Percentiles rank a stretch among this genome's conserved stretches.
Evolutionary conservation across 140 eudicot genomes (phyloP).

Genomic region (Bidens hawaiensis): DNA sequence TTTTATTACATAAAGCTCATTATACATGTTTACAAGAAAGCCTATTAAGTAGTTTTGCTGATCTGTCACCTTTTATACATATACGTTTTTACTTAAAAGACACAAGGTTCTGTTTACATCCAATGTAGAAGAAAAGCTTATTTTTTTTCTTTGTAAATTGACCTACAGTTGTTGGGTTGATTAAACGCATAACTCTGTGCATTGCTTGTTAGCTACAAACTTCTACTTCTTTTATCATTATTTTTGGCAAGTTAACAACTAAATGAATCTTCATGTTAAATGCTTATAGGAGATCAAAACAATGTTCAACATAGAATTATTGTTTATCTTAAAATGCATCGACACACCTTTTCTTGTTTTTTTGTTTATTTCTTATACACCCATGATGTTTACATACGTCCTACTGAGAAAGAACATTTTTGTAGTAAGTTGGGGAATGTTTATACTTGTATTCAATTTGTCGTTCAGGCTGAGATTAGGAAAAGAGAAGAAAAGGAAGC

Average conservation of each 20-base stretch:
- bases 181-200: not conserved
- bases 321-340: not conserved
- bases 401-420: not conserved
- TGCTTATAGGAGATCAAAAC: not conserved
- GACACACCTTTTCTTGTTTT: not conserved
- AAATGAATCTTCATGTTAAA: conserved; percentile 3
- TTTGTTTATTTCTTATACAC: not conserved
- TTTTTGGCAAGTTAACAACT: conserved; percentile 1
- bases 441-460: conserved; percentile 7
- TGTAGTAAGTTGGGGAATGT: conserved; percentile 8
- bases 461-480: conserved; percentile 83
- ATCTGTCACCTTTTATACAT: not conserved
- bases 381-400: not conserved
- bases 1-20: conserved; percentile 2
- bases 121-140: not conserved
- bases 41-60: conserved; percentile 3
- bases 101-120: not conserved
- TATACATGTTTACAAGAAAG: conserved; percentile 1
- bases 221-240: not conserved
- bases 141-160: not conserved
- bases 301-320: not conserved
- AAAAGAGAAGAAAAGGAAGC: conserved; percentile 97
- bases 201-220: not conserved
- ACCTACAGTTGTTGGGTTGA: conserved; percentile 1
- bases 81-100: not conserved